Base-by-base conservation (phyloP, 805 yeast species). In the Metschnikowia kofuensis region DNA sequence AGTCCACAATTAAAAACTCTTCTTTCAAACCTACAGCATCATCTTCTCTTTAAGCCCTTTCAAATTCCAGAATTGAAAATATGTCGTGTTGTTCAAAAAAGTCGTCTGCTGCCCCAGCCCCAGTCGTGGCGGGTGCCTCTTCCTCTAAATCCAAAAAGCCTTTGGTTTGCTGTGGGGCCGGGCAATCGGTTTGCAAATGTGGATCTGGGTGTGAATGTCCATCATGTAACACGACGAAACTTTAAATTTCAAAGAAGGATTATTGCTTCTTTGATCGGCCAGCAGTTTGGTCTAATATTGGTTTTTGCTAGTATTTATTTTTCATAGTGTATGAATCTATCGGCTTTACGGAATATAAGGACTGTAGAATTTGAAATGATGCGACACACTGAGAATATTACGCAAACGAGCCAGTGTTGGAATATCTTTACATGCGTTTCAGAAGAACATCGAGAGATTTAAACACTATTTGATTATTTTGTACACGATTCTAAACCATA, bases 191-290 rank as follows among this genome's bases (percentile, higher is more conserved):
- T 37, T 71, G 77, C 60, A 71, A 71, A 55, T 72, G 77, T 55
- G 76, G 76, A 13, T 65, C 75, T 16, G 49, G 60, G 6, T 72
- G 77, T 51, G 54, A 64, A 34, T 72, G 77, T 54, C 61, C 66
- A 11, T 69, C 75, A 11, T 71, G 76, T 56, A 71, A 71, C 62
- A 71, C 75, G 53, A 69, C 75, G 45, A 71, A 70, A 48, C 69
- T 71, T 54, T 70, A 54, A 35, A 9, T 14, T 13, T n/a, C 14
- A 26, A n/a, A 31, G 27, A 12, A n/a, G n/a, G n/a, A n/a, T n/a
- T n/a, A n/a, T 10, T 13, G 34, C 5, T 31, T 31, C 13, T 31
- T 31, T 31, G 13, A 13, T 11, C 13, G 13, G 13, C 11, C 13
- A 11, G 34, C 34, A 11, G 5, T 31, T 31, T 31, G 3, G 13